Conservation (phyloP, 768 basidiomycete genomes). For the Boletales sp. region DNA sequence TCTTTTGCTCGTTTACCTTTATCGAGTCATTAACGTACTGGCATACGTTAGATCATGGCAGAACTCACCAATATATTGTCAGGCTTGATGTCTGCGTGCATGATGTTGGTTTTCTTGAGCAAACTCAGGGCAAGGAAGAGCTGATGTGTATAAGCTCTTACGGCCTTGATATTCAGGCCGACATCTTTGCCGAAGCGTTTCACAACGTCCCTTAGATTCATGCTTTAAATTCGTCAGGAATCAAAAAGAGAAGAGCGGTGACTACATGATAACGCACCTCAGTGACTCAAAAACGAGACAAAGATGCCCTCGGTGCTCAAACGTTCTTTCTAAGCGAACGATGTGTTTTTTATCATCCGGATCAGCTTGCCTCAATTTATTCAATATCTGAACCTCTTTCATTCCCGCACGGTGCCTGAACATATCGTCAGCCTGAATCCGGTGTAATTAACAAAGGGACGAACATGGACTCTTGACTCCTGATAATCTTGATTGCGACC, state of each 20-base stretch:
- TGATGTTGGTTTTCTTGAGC: conserved; percentile 85
- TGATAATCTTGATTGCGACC: conserved; percentile 96
- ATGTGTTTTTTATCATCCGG: conserved; percentile 97
- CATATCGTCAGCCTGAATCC: conserved; percentile 4
- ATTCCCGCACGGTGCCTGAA: conserved; percentile 89
- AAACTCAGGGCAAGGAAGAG: conserved; percentile 85
- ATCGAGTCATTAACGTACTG: conserved; percentile 10
- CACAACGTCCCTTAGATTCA: conserved; percentile 97
- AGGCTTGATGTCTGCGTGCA: conserved; percentile 99
- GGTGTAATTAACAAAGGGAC: conserved; percentile 29
- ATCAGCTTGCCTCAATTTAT: conserved; percentile 83
- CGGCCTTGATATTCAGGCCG: conserved; percentile 91
- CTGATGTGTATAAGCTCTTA: conserved; percentile 98
- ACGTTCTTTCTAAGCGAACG: conserved; percentile 87
- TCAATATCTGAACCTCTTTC: conserved; percentile 88
- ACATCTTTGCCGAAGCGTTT: conserved; percentile 99
- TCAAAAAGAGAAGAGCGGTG: conserved; percentile 2
- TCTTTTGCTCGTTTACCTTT: conserved; percentile 94
- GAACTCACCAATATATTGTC: conserved; percentile 88
- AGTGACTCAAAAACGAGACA: conserved; percentile 95
- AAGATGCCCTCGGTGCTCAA: conserved; percentile 95
- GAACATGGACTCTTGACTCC: conserved; percentile 95
- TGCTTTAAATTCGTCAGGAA: conserved; percentile 45
- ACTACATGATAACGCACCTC: conserved; percentile 51
- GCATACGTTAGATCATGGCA: conserved; percentile 8